Evolutionary conservation across 106 monocot genomes (phyloP), one percentile per base, ranked within the genome.

Genomic region (Phalaenopsis aphrodite): DNA sequence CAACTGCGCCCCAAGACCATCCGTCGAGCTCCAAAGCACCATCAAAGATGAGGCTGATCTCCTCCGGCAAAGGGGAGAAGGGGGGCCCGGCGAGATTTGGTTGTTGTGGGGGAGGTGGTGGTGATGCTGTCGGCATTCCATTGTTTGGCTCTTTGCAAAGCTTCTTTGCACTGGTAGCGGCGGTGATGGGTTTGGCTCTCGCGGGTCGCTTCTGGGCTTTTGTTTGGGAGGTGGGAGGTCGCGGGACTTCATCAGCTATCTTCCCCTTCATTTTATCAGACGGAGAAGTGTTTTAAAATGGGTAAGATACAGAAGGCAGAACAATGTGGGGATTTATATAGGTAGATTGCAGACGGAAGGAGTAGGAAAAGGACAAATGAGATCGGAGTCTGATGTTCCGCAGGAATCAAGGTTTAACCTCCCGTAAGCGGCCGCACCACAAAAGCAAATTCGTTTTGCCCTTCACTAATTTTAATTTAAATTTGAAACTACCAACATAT

Each of bases 1-100:
- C 86, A 5, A 86, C 79, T 1, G 79, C 80, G 41, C 69, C 83
- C 76, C 79, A 71, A 57, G 77, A 80, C 82, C 79, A 80, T 17
- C 78, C 72, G 36, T 76, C 76, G 12, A 76, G 76, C 76, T 76
- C 76, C 49, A 39, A 76, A 10, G 76, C 76, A 24, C 48, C 42
- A 42, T 76, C 76, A 2, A 39, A 76, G 8, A 23, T 7, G 46
- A 76, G 46, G 6, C n/a, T 39, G 3, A 30, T 17, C 23, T 9
- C 24, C 12, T 76, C 76, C 9, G 76, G 24, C 11, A 49, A 30
- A 7, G 49, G 42, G 24, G 23, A 30, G 18, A 4, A 10, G 12
- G 30, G 52, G 12, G 76, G 24, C 4, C 23, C 48, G 24, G 11
- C 24, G n/a, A 24, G 6, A 15, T 48, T 23, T 24, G 21, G 48